Base-by-base conservation (phyloP, 2,329 filamentous ascomycete species). In the Sphaerulina populicola region DNA sequence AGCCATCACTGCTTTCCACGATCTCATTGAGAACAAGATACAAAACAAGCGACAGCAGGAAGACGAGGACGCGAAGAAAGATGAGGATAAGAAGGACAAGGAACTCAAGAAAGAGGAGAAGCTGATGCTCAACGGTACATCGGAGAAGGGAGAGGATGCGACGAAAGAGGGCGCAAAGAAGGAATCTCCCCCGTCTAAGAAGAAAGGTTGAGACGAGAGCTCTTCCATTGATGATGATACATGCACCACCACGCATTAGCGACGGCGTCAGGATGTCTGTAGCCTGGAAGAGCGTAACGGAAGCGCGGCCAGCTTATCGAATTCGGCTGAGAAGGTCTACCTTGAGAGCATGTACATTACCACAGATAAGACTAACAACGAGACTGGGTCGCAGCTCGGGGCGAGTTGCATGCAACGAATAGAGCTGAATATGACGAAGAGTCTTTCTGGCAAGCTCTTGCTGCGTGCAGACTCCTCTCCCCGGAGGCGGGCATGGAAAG, bases 11-110 rank as follows among this genome's bases (percentile, higher is more conserved):
- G 93, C 93, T 6, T 98, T 97, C 83, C 93, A 98, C 70, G 93
- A 98, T 68, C 74, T 98, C 61, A 98, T 98, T 60, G 93, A 98
- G 76, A 98, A 98, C 77, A 98, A 98, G 80, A 96, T 97, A 61
- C 91, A 97, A 75, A 98, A 98, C 74, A 81, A 91, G 69, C 90
- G 97, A 72, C 88, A 94, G 69, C 86, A 94, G 66, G 93, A 97
- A 67, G 93, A 98, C 66, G 91, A 91, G 73, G 91, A 97, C 62
- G 79, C 76, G 41, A 81, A 85, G 64, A 88, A 88, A 74, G 88
- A 82, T 53, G 81, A 76, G 51, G 72, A 70, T 57, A 77, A 76
- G 59, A 75, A 78, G 33, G 77, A 77, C 57, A 71, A 72, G 51
- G 62, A 63, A 36, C 48, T 59, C 36, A 71, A 74, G 63, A 81